Percentiles rank a stretch among this genome's conserved stretches.
Conservation (phyloP, 2,329 filamentous ascomycete species). For the Scedosporium minutisporum region DNA sequence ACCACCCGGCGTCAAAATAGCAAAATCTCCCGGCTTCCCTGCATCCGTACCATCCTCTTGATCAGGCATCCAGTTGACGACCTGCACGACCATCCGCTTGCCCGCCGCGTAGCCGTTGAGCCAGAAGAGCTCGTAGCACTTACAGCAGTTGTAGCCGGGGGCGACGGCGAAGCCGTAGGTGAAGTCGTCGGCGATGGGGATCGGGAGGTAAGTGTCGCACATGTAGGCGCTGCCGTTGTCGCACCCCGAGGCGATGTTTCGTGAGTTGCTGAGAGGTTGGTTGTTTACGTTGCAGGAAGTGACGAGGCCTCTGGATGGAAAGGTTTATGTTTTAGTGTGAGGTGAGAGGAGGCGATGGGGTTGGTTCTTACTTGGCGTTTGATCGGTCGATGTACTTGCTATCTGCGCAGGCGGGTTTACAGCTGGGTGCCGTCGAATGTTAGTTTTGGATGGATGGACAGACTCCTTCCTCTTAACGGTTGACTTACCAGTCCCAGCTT, state of each 20-base stretch:
- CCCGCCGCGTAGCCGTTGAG: conserved; percentile 11
- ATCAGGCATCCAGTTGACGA: conserved; percentile 9
- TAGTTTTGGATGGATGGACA: neutral
- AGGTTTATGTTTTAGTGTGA: too few species aligned
- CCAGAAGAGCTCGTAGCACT: conserved; percentile 15
- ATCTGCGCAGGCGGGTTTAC: conserved; percentile 4
- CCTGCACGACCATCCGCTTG: conserved; percentile 9
- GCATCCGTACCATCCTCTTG: conserved; percentile 11
- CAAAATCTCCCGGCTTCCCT: conserved; percentile 9
- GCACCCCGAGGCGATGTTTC: neutral
- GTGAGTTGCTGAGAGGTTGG: neutral
- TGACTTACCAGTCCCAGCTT: conserved; percentile 4
- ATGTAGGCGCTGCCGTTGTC: conserved; percentile 7
- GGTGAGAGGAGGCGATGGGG: neutral
- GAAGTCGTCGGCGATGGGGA: conserved; percentile 13
- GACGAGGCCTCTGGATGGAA: neutral
- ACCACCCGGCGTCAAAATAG: conserved; percentile 13
- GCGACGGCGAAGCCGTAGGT: conserved; percentile 15
- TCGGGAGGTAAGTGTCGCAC: conserved; percentile 14
- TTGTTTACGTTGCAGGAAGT: conserved; percentile 2
- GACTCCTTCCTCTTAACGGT: neutral
- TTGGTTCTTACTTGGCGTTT: neutral
- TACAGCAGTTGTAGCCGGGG: conserved; percentile 14
- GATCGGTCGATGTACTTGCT: neutral
- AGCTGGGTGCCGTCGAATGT: neutral